These are phyloP conservation scores for Canna indica DNA, from an alignment of 176 grass and related monocot species.

Conservation along the genomic window DNA sequence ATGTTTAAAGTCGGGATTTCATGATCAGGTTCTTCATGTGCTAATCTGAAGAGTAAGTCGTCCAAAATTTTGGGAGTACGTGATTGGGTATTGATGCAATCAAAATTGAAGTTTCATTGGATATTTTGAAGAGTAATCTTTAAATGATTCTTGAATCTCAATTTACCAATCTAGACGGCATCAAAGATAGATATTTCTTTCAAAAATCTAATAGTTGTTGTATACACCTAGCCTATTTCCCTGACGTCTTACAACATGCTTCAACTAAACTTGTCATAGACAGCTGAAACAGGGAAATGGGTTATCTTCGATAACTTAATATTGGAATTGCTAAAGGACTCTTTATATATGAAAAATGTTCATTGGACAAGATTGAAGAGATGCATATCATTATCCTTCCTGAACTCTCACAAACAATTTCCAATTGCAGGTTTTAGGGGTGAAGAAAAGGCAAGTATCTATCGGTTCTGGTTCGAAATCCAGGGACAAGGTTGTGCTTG, in stretches of 20 bases:
- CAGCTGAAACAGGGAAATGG: background rate
- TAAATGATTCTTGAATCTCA: background rate
- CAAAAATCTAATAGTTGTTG: background rate
- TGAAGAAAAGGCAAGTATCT: slow-evolving; percentile 86
- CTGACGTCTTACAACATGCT: too few species aligned
- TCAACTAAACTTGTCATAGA: background rate
- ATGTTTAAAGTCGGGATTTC: background rate
- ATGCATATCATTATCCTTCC: background rate
- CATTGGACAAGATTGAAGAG: background rate
- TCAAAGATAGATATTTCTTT: background rate
- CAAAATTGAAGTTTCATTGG: background rate
- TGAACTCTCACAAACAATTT: background rate
- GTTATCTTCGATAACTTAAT: background rate
- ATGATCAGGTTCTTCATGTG: background rate
- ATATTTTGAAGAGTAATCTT: background rate
- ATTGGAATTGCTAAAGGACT: background rate
- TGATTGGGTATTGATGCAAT: background rate
- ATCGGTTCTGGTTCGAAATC: slow-evolving; percentile 88
- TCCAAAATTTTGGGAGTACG: background rate
- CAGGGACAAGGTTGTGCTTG: slow-evolving; percentile 79
- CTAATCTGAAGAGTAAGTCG: background rate
- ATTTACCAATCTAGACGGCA: background rate
- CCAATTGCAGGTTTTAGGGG: slow-evolving; percentile 49
- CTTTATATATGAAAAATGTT: background rate
- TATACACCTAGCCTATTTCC: too few species aligned